Evolutionary conservation across 2,329 filamentous ascomycete genomes (phyloP).

Genomic region (Herpotrichia juniperi): DNA sequence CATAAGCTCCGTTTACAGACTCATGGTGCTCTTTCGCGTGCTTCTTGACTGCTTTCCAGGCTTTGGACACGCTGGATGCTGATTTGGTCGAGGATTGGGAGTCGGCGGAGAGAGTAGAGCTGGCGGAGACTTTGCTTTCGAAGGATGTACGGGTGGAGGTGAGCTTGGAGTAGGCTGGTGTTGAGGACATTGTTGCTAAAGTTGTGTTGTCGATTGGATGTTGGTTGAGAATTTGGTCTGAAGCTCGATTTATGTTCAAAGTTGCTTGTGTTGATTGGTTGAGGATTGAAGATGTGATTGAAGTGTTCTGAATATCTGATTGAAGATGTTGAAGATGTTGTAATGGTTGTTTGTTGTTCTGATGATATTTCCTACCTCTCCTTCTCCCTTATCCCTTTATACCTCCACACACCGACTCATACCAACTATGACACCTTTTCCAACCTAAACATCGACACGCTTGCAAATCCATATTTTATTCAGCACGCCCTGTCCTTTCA

Average conservation of each 20-base stretch:
- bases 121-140: conserved; percentile 20
- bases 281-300: too few relatives aligned
- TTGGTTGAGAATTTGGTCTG: neutral
- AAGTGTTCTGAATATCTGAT: neutral
- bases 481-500: neutral
- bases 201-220: conserved; percentile 2
- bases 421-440: neutral
- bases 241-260: neutral
- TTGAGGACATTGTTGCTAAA: neutral
- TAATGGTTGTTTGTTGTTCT: neutral
- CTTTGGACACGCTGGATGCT: conserved; percentile 7
- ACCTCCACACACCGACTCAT: neutral
- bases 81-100: conserved; percentile 10
- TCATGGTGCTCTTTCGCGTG: conserved; percentile 19
- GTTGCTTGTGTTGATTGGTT: too few relatives aligned
- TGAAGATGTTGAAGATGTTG: neutral
- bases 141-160: conserved; percentile 23
- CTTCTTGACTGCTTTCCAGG: conserved; percentile 15
- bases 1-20: conserved; percentile 14
- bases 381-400: neutral
- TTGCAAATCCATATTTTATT: neutral
- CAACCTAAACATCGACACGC: neutral
- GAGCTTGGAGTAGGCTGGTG: conserved; percentile 5
- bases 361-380: neutral
- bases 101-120: conserved; percentile 12